Base-by-base conservation (phyloP, 495 filamentous ascomycete species). In the Parathielavia appendiculata region DNA sequence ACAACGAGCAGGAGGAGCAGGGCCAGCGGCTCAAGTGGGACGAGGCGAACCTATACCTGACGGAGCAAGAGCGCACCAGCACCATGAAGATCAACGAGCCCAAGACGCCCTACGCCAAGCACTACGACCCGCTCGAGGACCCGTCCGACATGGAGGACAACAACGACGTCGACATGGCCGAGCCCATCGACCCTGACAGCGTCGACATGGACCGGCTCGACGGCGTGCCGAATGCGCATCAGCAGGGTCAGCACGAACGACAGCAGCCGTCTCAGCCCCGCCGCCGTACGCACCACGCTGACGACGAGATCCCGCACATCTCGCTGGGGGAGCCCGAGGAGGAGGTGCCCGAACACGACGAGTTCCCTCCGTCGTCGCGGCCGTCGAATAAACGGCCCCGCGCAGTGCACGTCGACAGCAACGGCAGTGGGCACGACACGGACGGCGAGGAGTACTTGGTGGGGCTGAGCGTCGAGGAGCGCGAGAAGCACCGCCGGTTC, bases 71-170 rank as follows among this genome's bases (percentile, higher is more conserved):
- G 72, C 91, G 89, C 69, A 90, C 85, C 38, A 83, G 87, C 34
- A 97, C 92, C 46, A 97, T 97, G 95, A 97, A 97, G 79, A 97
- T 98, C 66, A 86, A 89, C 63, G 93, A 98, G 75, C 93, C 93
- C 49, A 98, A 98, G 80, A 98, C 93, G 17, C 93, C 93, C 0
- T 98, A 90, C 63, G 93, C 90, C 16, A 86, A 83, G 64, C 88
- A 88, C 60, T 97, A 97, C 66, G 91, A 98, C 66, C 91, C 91
- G 16, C 66, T 82, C 35, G 88, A 96, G 65, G 93, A 97, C 58
- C 88, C 90, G 36, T 80, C 78, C 17, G 88, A 30, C 26, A 30
- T 30, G 26, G 26, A 30, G 6, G 26, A 30, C 26, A 30, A 30
- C 6, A 30, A 95, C 68, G 79, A 90, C 66, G 75, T 93, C n/a